Percentiles rank a stretch among this genome's conserved stretches.
phyloP scores from a whole-genome alignment of 2,329 filamentous ascomycete species.

The Phaeomoniella chlamydospora region DNA sequence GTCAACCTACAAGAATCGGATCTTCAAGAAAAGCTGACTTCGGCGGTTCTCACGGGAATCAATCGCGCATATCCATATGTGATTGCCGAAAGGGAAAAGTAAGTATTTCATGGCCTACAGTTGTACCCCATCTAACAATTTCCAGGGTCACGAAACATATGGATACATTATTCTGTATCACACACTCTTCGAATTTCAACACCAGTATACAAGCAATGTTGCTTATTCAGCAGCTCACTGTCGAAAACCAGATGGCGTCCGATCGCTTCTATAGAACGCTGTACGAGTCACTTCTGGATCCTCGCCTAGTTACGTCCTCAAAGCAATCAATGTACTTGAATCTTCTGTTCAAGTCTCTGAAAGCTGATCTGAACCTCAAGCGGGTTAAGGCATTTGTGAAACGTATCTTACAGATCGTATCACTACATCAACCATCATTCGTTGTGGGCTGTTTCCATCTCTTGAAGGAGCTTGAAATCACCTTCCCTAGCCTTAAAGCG shows the following conservation, averaged over 20 bases:
- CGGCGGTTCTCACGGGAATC: constrained; percentile 81
- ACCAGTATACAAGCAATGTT: constrained; percentile 92
- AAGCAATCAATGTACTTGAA: constrained; percentile 96
- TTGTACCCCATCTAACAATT: constrained; percentile 1
- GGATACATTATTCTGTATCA: constrained; percentile 87
- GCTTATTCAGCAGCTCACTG: constrained; percentile 82
- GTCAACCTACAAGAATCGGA: constrained; percentile 43
- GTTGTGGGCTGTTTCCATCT: constrained; percentile 87
- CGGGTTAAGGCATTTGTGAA: constrained; percentile 94
- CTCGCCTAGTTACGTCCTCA: constrained; percentile 73
- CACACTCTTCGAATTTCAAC: constrained; percentile 97
- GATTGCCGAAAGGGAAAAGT: constrained; percentile 62
- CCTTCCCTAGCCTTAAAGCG: constrained; percentile 65
- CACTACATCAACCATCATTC: constrained; percentile 83
- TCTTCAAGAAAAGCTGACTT: constrained; percentile 78
- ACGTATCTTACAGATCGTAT: constrained; percentile 73
- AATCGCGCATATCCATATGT: constrained; percentile 94
- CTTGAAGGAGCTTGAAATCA: constrained; percentile 62
- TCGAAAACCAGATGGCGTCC: constrained; percentile 62
- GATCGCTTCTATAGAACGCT: constrained; percentile 92
- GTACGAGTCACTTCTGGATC: constrained; percentile 88
- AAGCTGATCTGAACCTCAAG: constrained; percentile 77
- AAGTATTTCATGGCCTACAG: constrained; percentile 17
- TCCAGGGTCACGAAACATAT: constrained; percentile 69
- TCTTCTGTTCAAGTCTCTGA: constrained; percentile 73